A percentile compares a stretch with the other conserved stretches of the same genome.
phyloP scores from a whole-genome alignment of 192 early-diverging fungal genomes.

The Gonapodya prolifera region DNA sequence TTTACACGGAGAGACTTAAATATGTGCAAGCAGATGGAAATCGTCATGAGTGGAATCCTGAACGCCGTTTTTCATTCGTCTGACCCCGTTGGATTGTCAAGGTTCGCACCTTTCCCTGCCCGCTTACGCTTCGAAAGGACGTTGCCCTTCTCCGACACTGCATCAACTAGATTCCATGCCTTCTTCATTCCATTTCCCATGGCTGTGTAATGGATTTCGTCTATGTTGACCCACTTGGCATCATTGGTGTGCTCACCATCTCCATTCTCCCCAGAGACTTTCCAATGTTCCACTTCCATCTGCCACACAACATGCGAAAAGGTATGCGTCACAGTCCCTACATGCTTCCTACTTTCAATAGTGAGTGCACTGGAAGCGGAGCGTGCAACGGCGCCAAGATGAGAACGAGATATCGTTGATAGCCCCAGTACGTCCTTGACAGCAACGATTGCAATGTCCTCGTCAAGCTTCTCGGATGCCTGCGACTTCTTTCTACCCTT shows the following conservation, averaged over 20 bases:
- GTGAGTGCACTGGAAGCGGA: slow-evolving; percentile 7
- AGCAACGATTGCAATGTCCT: slow-evolving; percentile 3
- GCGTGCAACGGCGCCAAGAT: slow-evolving; percentile 3
- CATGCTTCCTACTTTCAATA: slow-evolving; percentile 19
- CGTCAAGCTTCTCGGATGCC: not conserved
- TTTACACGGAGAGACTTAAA: no score
- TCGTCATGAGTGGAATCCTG: no score
- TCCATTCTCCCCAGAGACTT: not conserved
- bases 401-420: no score
- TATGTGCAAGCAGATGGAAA: no score
- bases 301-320: slow-evolving; percentile 48
- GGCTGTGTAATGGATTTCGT: not conserved
- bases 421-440: slow-evolving; percentile 14
- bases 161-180: not conserved
- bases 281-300: slow-evolving; percentile 2
- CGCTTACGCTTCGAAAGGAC: not conserved
- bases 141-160: not conserved
- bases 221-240: not conserved
- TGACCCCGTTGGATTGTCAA: no score
- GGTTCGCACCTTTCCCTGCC: no score
- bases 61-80: no score
- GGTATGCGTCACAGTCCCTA: slow-evolving; percentile 41
- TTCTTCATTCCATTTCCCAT: not conserved
- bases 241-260: not conserved
- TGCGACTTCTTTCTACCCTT: slow-evolving; percentile 3